Evolutionary conservation across 169 alveolate species (phyloP).

Genomic region (Cryptosporidium canis): DNA sequence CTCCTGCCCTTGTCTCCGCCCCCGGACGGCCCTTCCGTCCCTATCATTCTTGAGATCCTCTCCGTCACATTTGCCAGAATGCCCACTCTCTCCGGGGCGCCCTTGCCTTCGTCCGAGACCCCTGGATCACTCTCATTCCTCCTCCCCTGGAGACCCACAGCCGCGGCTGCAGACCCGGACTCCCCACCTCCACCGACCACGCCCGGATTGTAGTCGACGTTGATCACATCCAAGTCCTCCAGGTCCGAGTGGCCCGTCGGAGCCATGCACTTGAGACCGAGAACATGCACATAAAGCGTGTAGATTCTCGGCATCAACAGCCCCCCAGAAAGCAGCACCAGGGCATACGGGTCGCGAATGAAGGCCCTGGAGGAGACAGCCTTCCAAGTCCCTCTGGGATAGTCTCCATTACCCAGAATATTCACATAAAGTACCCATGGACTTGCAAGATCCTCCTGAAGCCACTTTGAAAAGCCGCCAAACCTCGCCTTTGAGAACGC

Average conservation of each 20-base stretch:
- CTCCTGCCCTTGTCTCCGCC: neutral
- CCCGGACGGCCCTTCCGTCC: neutral
- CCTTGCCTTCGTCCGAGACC: neutral
- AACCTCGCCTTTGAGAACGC: conserved; percentile 30
- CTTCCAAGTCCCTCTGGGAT: conserved; percentile 58
- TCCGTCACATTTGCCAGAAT: neutral
- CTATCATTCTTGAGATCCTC: neutral
- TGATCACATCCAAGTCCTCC: conserved; percentile 52
- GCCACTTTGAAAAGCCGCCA: conserved; percentile 22
- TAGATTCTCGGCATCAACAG: conserved; percentile 23
- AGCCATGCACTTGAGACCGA: conserved; percentile 22
- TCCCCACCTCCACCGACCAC: neutral
- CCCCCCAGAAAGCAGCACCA: conserved; percentile 39
- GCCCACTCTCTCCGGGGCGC: neutral
- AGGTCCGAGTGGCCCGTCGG: conserved; percentile 33
- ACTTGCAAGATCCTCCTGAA: conserved; percentile 54
- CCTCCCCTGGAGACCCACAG: neutral
- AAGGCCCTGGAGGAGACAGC: conserved; percentile 63
- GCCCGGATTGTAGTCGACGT: neutral
- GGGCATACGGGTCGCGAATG: conserved; percentile 28
- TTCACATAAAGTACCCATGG: conserved; percentile 56
- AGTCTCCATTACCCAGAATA: conserved; percentile 38
- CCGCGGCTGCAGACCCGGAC: neutral
- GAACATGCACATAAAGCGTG: conserved; percentile 22
- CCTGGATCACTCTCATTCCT: neutral